phyloP scores from a whole-genome alignment of 257 asterid species.

The Catharanthus roseus region DNA sequence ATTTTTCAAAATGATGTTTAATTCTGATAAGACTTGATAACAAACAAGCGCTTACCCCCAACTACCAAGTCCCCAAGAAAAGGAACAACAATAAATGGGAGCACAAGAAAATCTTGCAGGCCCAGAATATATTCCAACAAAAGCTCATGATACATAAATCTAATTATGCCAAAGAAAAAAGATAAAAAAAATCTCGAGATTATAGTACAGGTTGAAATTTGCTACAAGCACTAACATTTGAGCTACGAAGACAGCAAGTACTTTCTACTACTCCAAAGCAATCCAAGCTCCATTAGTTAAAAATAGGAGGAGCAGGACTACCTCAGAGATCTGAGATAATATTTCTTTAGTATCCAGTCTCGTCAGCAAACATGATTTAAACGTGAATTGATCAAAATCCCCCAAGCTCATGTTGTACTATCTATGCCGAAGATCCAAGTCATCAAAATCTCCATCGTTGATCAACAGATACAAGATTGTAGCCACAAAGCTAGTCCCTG shows the following conservation, averaged over 20 bases:
- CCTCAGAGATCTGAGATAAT: not conserved
- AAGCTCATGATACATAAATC: not conserved
- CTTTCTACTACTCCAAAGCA: not conserved
- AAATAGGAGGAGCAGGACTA: not conserved
- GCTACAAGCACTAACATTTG: not conserved
- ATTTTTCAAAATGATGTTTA: too few relatives aligned
- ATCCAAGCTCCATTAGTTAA: not conserved
- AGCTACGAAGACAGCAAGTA: not conserved
- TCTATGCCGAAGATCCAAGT: not conserved
- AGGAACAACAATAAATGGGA: too few relatives aligned
- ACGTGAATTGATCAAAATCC: not conserved
- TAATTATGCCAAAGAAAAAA: not conserved
- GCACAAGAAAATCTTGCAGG: not conserved
- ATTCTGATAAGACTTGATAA: too few relatives aligned
- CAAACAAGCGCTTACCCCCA: too few relatives aligned
- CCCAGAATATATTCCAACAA: not conserved
- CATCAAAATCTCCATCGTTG: not conserved
- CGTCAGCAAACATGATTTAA: not conserved
- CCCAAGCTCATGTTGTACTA: not conserved
- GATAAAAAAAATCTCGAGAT: not conserved
- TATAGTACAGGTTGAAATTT: not conserved
- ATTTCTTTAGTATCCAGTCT: not conserved
- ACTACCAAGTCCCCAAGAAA: too few relatives aligned
- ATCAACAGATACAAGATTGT: not conserved
- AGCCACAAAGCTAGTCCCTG: constrained; percentile 5